These are phyloP conservation scores for Botryotinia narcissicola DNA, from an alignment of 2,329 filamentous ascomycete species.

Conservation along the genomic window DNA sequence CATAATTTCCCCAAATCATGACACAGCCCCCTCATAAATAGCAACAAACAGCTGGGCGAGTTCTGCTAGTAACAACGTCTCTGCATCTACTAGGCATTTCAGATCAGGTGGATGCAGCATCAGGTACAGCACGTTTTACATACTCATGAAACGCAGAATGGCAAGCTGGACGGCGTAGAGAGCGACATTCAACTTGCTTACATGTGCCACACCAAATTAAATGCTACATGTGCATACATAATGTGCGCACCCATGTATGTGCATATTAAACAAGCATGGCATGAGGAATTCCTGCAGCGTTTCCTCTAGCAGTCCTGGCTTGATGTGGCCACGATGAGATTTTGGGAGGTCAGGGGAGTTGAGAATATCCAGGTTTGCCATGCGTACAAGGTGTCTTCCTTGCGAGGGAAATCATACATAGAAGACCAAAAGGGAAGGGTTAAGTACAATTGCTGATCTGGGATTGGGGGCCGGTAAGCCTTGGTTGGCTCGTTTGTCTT, in stretches of 20 bases:
- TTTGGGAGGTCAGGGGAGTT: background rate
- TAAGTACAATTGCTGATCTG: constrained; percentile 1
- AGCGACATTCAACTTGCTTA: background rate
- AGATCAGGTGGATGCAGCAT: constrained; percentile 12
- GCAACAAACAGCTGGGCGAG: constrained; percentile 8
- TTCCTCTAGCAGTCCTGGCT: background rate
- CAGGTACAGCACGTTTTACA: constrained; percentile 20
- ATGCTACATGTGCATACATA: background rate
- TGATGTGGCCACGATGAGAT: constrained; percentile 16
- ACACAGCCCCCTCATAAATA: constrained; percentile 20
- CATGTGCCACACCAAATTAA: background rate
- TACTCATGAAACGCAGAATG: constrained; percentile 13
- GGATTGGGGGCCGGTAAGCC: constrained; percentile 5
- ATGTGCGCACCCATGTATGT: background rate
- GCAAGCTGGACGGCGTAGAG: background rate
- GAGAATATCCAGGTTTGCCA: constrained; percentile 20
- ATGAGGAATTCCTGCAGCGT: constrained; percentile 3
- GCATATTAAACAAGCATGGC: constrained; percentile 12
- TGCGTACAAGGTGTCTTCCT: constrained; percentile 7
- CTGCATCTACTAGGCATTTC: background rate
- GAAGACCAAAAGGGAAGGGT: background rate
- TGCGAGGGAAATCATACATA: background rate
- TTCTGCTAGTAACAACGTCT: constrained; percentile 1
- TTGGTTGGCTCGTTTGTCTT: constrained; percentile 10
- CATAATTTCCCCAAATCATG: constrained; percentile 4